Evolutionary conservation across 164 flowering plant genomes (phyloP), one percentile per base, ranked within the genome.

Genomic region (Houttuynia cordata): DNA sequence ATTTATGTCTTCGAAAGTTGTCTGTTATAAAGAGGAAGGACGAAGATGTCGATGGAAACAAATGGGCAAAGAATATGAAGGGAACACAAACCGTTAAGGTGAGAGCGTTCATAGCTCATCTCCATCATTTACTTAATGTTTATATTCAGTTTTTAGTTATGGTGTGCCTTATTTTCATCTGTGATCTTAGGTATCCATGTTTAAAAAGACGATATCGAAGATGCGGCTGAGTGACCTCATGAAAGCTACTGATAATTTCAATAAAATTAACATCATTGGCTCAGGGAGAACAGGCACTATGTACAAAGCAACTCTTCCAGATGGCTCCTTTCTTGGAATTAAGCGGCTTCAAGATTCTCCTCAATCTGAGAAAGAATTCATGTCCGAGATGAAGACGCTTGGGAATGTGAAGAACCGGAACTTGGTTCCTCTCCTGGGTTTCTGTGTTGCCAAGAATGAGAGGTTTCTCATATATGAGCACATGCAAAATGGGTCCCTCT

Each of bases 1-100:
- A 55, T 58, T 76, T 71, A 68, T 72, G 42, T 62, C 56, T 66
- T 23, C 76, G 82, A 45, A 78, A 60, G 61, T 65, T 64, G 37
- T 53, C 63, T 14, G 37, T 30, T 2, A 49, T 19, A 64, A 74
- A 53, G 67, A 81, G 80, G 83, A 82, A 75, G 78, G 83, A 76
- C 21, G 92, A 79, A 47, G 96, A 91, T 60, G 87, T 81, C 40
- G 82, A 85, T 61, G 95, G 85, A 55, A 88, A 92, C 64, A 83
- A 75, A 70, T 91, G 97, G 97, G 86, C 96, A 18, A 85, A 70
- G 78, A 75, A 67, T 66, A 67, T 91, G 2, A 80, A 79, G 70
- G 90, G 88, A 65, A 58, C 74, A 21, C 86, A 85, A 69, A 79
- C 68, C 67, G 75, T 83, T 54, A 80, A 91, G 95, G 96, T 62